Base-by-base conservation (phyloP, 2,329 filamentous ascomycete genomes). In the Colletotrichum plurivorum region DNA sequence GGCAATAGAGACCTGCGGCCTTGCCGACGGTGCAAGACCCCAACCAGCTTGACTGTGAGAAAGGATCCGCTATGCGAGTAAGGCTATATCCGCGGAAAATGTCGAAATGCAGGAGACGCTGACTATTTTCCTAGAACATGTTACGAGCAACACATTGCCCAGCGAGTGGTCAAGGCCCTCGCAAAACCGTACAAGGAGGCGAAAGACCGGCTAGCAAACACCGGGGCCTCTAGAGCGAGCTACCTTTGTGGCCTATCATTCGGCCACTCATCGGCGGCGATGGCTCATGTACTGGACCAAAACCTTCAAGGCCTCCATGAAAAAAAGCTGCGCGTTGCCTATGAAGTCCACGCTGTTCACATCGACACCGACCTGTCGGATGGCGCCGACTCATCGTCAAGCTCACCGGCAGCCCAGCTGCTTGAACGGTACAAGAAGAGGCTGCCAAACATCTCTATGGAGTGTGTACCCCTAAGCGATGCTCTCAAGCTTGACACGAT, bases 231-330 rank as follows among this genome's bases (percentile, higher is more conserved):
- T 73, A 88, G 39, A 81, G 73, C 81, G 77, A 76, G 78, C 39
- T 88, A 97, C 55, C 83, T 97, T 18, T 83, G 97, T 20, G 94
- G 94, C 6, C 83, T 98, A 2, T 97, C 95, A 0, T 91, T 94
- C 75, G 95, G 96, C 0, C 84, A 92, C 1, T 96, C 93, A 1
- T 98, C 95, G 0, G 86, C 92, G 15, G 88, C 90, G 15, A 84
- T 99, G 51, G 84, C 97, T 36, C 88, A 95, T 74, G 85, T 97
- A 22, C 83, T 98, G 62, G 88, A 93, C 78, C 83, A 87, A 69
- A 93, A 94, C 75, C 84, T 93, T 53, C 84, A 88, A 72, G 87
- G 86, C 62, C 92, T 95, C 77, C 84, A 87, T 48, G 83, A 86
- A 51, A 90, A 89, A 69, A 90, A 89, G 73, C 88, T 89, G 5